These are phyloP conservation scores for Rhizopogon rudus DNA, from an alignment of 768 basidiomycete genomes.

Conservation along the genomic window DNA sequence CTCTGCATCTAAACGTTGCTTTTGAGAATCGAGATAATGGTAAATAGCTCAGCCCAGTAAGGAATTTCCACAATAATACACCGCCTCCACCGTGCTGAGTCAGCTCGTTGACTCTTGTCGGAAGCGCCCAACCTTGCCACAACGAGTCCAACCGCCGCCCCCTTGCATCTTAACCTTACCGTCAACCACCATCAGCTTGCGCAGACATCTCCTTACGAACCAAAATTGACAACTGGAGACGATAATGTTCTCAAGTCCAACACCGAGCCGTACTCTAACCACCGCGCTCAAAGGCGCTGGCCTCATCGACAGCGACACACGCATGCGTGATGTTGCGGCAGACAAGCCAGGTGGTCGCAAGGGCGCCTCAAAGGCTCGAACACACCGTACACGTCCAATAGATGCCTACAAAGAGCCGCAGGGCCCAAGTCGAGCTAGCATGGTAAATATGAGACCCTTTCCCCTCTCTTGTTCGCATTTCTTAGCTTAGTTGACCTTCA, in stretches of 20 bases:
- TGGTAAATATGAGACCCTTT: constrained; percentile 61
- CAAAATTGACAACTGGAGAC: not conserved
- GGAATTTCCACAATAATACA: too few relatives aligned
- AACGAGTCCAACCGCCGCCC: not conserved
- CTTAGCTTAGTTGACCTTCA: constrained; percentile 12
- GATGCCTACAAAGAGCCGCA: constrained; percentile 51
- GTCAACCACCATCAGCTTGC: constrained; percentile 10
- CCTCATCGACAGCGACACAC: constrained; percentile 70
- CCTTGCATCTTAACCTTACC: constrained; percentile 9
- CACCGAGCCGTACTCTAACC: constrained; percentile 50
- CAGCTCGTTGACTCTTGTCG: constrained; percentile 1
- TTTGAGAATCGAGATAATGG: too few relatives aligned
- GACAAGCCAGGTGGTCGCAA: constrained; percentile 71
- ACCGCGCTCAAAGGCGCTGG: constrained; percentile 67
- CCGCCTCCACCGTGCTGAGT: not conserved
- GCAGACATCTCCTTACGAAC: not conserved
- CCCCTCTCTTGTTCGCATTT: constrained; percentile 15
- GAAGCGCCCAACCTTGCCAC: constrained; percentile 8
- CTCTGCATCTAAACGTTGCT: not conserved
- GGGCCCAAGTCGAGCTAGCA: constrained; percentile 43
- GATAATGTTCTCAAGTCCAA: constrained; percentile 55
- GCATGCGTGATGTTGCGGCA: constrained; percentile 66
- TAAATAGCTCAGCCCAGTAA: too few relatives aligned
- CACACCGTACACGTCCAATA: constrained; percentile 55
- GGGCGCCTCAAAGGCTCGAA: constrained; percentile 53